Evolutionary conservation across 768 basidiomycete species (phyloP), one percentile per base, ranked within the genome.

Genomic region (Lactarius evosmus): DNA sequence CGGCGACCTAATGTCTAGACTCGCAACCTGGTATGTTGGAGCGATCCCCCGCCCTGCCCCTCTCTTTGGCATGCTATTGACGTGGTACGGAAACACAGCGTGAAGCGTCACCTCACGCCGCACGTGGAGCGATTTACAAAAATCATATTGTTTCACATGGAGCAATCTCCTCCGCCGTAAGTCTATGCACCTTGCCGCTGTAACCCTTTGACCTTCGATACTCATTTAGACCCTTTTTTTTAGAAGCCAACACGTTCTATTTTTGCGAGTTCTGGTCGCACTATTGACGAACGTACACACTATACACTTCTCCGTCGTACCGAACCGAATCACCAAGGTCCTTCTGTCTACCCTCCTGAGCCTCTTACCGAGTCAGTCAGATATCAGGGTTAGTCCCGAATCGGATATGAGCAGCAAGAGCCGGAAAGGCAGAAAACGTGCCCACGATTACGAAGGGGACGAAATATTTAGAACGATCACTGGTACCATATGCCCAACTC

Each of bases 371-470:
- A 36, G 52, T 22, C 60, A 77, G 29, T 62, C 77, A 3, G 77
- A 79, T 9, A 65, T 68, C 9, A 71, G 75, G 29, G 70, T 70
- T 1, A 73, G 68, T 14, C 38, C 62, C 17, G 64, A 70, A 46
- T 69, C 67, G 3, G 17, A 60, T 68, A 52, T 56, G 14, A 66
- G 63, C 32, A 75, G 69, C 14, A 78, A 75, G 63, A 76, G 70
- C 16, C 84, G 78, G 71, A 85, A 84, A 69, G 82, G 83, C 60
- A 92, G 85, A 72, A 93, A 90, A 72, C 79, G 87, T 52, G 79
- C 81, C 22, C 82, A 85, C 25, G 85, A 80, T 14, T 92, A 85
- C 67, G 89, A 93, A 73, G 89, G 84, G 11, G 90, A 90, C 59
- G 89, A 88, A 69, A 75, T 88, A 6, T 85, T 94, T 73, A 83